Evolutionary conservation across 306 rosid genomes (phyloP), one percentile per base, ranked within the genome.

Genomic region (Cajanus cajan): DNA sequence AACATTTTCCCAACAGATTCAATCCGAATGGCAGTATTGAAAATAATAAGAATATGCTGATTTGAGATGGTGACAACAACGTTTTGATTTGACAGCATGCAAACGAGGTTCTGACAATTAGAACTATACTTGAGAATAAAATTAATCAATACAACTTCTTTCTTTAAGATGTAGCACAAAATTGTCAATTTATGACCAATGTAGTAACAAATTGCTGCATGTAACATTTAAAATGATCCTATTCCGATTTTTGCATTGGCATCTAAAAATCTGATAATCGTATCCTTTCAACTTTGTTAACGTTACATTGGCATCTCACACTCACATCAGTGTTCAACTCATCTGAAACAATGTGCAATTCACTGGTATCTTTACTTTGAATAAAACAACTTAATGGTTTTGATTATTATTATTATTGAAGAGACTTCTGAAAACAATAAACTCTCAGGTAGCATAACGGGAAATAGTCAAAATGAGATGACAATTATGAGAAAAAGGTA

Each of bases 1-100:
- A 78, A 81, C 57, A 74, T 74, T 71, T 67, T 78, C 40, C 81
- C 68, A 52, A 51, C 33, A 58, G 6, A 71, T 59, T 66, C 59
- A 48, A 76, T 64, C 66, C 21, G 43, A 69, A 78, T 74, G 51
- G 34, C 8, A 61, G 33, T 16, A 10, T 18, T 36, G n/a, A 41
- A 15, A 59, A 44, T 14, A 21, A 40, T 22, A 67, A 33, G 8
- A 57, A 55, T 52, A 28, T 31, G 66, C 43, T 18, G 65, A 55
- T 70, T 78, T 59, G 51, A 68, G 67, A 69, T 68, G 65, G 33
- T 3, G 36, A 44, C 36, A 19, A 66, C 70, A 52, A 52, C n/a
- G 31, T 28, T 28, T 28, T 1, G 31, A 28, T 62, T 41, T 43
- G 44, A 69, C 2, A 37, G 37, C 69, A 69, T 21, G 76, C 43